Base-by-base conservation (phyloP, 495 filamentous ascomycete species). In the Pyronema omphalodes region DNA sequence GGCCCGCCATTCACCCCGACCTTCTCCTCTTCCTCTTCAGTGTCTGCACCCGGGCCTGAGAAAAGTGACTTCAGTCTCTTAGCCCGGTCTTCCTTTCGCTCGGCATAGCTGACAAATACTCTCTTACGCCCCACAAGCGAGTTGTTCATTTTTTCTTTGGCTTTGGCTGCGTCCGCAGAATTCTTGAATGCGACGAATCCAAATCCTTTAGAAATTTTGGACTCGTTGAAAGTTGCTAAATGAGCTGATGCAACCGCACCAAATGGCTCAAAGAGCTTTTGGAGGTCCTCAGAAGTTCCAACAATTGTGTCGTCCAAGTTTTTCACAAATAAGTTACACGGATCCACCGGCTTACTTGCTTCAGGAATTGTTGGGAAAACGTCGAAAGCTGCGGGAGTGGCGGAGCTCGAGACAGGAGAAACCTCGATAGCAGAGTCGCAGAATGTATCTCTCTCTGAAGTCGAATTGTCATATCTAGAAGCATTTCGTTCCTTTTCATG, bases 251-350 rank as follows among this genome's bases (percentile, higher is more conserved):
- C 93, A 61, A 99, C 84, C 12, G 89, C 83, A 62, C 91, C 91
- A 62, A 76, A 94, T 67, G 77, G 78, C 75, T 86, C 82, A 66
- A 99, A 96, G 43, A 94, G 73, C 23, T 67, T 70, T 51, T 71
- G 71, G 18, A 80, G 62, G 18, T 79, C 76, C 15, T 72, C 69
- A 17, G 64, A 58, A 18, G 50, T 54, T 29, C 64, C 53, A 37
- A 66, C 62, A 35, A 57, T 15, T 14, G 50, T 12, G 44, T 65
- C 59, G 44, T 65, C 62, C 58, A 99, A 78, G 71, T 96, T 99
- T 80, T 99, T 99, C 71, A 99, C 85, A 71, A 94, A 96, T 66
- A 96, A 79, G 71, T 99, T 99, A 71, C 89, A 60, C n/a, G 63
- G 63, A 46, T 66, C 63, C 3, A 44, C 52, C 6, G 63, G 63